Percentiles rank a stretch among this genome's conserved stretches.
Evolutionary conservation across 441 rosid genomes (phyloP).

Genomic region (Syzygium malaccense): DNA sequence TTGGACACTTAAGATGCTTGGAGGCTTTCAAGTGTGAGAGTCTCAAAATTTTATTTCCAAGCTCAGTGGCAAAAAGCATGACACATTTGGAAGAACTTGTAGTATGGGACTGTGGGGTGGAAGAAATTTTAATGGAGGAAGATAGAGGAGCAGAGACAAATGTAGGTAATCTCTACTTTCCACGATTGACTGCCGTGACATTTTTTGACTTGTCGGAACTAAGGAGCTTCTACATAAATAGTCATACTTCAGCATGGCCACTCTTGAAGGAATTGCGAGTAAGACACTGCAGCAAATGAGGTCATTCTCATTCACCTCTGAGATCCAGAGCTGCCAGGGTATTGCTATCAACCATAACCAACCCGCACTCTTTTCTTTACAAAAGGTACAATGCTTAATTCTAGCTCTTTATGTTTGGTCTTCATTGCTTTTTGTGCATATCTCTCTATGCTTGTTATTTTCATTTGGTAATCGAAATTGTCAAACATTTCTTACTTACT

Average conservation of each 20-base stretch:
- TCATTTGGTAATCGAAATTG: fast-evolving
- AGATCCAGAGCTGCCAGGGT: background rate
- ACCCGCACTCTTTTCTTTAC: background rate
- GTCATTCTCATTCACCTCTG: background rate
- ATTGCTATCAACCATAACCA: fast-evolving
- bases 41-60: background rate
- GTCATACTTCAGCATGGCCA: background rate
- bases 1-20: background rate
- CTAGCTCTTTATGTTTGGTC: fast-evolving
- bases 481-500: fast-evolving
- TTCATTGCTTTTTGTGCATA: background rate
- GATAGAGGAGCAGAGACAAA: fast-evolving
- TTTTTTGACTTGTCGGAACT: background rate
- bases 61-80: background rate
- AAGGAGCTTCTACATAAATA: fast-evolving
- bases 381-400: fast-evolving
- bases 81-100: fast-evolving
- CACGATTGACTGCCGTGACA: fast-evolving
- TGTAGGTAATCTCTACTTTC: background rate
- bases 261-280: background rate
- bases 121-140: fast-evolving
- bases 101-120: fast-evolving
- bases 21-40: fast-evolving
- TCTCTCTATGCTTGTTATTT: background rate
- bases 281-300: fast-evolving